phyloP scores from a whole-genome alignment of 495 filamentous ascomycete genomes.

The Darksidea phi region DNA sequence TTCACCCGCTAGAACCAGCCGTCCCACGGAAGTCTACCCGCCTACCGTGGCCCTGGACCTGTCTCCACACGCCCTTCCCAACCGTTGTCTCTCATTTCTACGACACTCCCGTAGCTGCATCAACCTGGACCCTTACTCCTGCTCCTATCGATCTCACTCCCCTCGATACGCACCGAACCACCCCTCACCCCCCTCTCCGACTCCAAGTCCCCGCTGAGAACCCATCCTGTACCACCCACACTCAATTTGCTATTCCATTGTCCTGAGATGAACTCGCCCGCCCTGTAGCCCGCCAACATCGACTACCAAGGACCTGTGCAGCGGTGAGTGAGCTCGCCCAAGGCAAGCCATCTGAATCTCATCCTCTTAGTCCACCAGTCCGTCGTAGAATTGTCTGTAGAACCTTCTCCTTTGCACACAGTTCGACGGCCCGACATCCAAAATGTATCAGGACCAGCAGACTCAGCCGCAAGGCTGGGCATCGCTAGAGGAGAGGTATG shows the following conservation, averaged over 20 bases:
- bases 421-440: conserved; percentile 6
- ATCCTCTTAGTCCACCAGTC: conserved; percentile 9
- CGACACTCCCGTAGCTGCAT: conserved; percentile 30
- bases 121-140: conserved; percentile 39
- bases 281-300: not conserved
- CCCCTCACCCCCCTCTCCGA: conserved; percentile 1
- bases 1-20: conserved; percentile 31
- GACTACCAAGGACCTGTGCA: conserved; percentile 2
- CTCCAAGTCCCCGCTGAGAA: conserved; percentile 4
- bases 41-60: conserved; percentile 40
- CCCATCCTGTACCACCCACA: conserved; percentile 12
- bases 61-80: conserved; percentile 38
- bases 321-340: not conserved
- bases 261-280: conserved; percentile 25
- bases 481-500: conserved; percentile 72
- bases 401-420: conserved; percentile 3
- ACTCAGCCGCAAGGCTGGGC: conserved; percentile 42
- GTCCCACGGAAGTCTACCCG: conserved; percentile 32
- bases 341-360: not conserved
- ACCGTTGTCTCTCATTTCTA: conserved; percentile 36
- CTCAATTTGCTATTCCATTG: conserved; percentile 1
- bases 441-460: conserved; percentile 37
- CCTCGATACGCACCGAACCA: conserved; percentile 31
- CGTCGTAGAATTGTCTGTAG: not conserved
- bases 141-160: conserved; percentile 31